Conservation (phyloP, 768 basidiomycete genomes). For the Suillus spraguei region DNA sequence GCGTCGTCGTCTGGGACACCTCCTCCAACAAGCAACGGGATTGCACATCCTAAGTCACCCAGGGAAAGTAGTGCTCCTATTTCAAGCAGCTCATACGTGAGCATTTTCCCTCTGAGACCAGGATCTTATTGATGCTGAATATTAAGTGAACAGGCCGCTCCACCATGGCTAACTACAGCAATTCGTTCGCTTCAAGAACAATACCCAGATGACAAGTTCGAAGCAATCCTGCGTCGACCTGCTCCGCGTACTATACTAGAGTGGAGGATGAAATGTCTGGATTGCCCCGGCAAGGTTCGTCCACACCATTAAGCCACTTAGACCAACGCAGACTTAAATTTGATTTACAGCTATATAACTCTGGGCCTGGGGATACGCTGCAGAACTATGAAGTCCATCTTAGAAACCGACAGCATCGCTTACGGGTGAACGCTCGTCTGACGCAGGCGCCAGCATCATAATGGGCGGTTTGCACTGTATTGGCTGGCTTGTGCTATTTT, state of each 20-base stretch:
- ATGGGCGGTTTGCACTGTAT: background rate
- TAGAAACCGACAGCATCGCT: slow-evolving; percentile 79
- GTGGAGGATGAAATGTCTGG: slow-evolving; percentile 90
- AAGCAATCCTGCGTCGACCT: slow-evolving; percentile 67
- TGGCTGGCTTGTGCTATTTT: slow-evolving; percentile 2
- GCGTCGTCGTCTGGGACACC: slow-evolving; percentile 19
- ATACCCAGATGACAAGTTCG: slow-evolving; percentile 85
- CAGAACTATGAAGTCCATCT: slow-evolving; percentile 93
- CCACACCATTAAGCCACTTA: background rate
- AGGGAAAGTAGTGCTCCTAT: slow-evolving; percentile 16
- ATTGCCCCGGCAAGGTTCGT: slow-evolving; percentile 90
- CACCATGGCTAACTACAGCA: slow-evolving; percentile 72
- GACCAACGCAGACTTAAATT: slow-evolving; percentile 12
- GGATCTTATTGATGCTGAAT: slow-evolving; percentile 35
- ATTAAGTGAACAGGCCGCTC: slow-evolving; percentile 45
- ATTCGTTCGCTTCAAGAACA: slow-evolving; percentile 65
- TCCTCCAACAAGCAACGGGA: slow-evolving; percentile 20
- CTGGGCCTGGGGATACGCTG: slow-evolving; percentile 85
- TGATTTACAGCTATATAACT: slow-evolving; percentile 73
- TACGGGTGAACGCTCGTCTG: slow-evolving; percentile 65
- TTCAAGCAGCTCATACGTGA: slow-evolving; percentile 29
- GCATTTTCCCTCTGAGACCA: slow-evolving; percentile 21
- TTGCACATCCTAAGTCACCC: slow-evolving; percentile 22
- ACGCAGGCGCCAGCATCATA: slow-evolving; percentile 8
- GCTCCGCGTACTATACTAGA: slow-evolving; percentile 61